Evolutionary conservation across 768 basidiomycete species (phyloP).

Genomic region (Macrolepiota fuliginosa): DNA sequence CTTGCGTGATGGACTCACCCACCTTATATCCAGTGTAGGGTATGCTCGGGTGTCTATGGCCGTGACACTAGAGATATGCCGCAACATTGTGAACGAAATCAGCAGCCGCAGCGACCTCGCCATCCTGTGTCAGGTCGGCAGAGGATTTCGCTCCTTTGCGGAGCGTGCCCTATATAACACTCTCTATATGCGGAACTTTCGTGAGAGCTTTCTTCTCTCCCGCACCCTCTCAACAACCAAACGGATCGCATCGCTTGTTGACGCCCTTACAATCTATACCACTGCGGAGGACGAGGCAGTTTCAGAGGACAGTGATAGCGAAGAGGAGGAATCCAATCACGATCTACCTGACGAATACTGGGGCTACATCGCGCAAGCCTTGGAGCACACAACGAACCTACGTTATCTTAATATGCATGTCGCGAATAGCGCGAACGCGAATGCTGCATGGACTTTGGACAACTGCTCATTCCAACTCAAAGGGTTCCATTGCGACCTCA

Average conservation of each 20-base stretch:
- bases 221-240: slow-evolving; percentile 40
- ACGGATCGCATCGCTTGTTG: slow-evolving; percentile 50
- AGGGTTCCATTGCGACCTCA: slow-evolving; percentile 62
- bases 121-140: slow-evolving; percentile 56
- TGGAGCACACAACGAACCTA: slow-evolving; percentile 44
- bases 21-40: slow-evolving; percentile 24
- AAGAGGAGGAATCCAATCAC: slow-evolving; percentile 16
- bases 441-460: slow-evolving; percentile 37
- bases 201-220: slow-evolving; percentile 43
- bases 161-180: slow-evolving; percentile 62
- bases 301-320: slow-evolving; percentile 23
- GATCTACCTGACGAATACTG: slow-evolving; percentile 44
- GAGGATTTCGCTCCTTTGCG: slow-evolving; percentile 49
- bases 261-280: slow-evolving; percentile 50
- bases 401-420: slow-evolving; percentile 53
- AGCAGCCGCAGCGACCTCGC: slow-evolving; percentile 52
- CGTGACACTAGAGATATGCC: slow-evolving; percentile 56
- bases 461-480: slow-evolving; percentile 52
- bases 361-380: slow-evolving; percentile 45
- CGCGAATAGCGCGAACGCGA: slow-evolving; percentile 32
- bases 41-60: slow-evolving; percentile 52
- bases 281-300: slow-evolving; percentile 26
- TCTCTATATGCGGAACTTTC: slow-evolving; percentile 41
- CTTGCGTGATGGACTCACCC: not conserved
- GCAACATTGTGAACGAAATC: slow-evolving; percentile 52